Percentiles rank a stretch among this genome's conserved stretches.
Evolutionary conservation across 495 filamentous ascomycete genomes (phyloP).

Genomic region (Aspergillus olivimuriae): DNA sequence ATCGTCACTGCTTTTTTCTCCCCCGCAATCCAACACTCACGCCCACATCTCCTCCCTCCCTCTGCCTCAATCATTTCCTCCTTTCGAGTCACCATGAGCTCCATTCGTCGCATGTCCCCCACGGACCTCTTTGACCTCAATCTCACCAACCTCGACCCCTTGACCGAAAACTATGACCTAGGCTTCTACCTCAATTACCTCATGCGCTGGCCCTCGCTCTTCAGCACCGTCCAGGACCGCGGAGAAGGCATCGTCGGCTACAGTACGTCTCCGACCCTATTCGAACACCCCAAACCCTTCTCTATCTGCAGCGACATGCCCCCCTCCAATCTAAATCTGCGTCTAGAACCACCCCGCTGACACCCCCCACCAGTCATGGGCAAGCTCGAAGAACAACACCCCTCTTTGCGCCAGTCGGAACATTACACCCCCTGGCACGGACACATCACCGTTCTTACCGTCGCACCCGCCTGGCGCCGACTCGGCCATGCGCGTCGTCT

Average conservation of each 20-base stretch:
- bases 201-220: conserved; percentile 89
- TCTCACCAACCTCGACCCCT: conserved; percentile 75
- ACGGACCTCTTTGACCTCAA: conserved; percentile 80
- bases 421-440: conserved; percentile 97
- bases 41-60: conserved; percentile 1
- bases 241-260: conserved; percentile 84
- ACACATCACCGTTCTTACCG: conserved; percentile 93
- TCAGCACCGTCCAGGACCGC: conserved; percentile 76
- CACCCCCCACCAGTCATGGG: conserved; percentile 83
- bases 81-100: conserved; percentile 47
- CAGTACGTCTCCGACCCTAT: conserved; percentile 63
- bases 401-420: conserved; percentile 59
- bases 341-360: conserved; percentile 2
- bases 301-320: background rate
- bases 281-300: background rate
- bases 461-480: conserved; percentile 78
- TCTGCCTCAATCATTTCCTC: background rate
- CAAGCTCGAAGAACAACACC: conserved; percentile 84
- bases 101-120: conserved; percentile 62
- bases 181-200: conserved; percentile 94
- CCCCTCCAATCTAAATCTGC: background rate
- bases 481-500: conserved; percentile 78
- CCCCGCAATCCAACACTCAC: conserved; percentile 2
- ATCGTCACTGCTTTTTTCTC: conserved; percentile 1
- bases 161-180: conserved; percentile 94